Evolutionary conservation across 768 basidiomycete species (phyloP), one percentile per base, ranked within the genome.

Genomic region (Rhodotorula diobovata): DNA sequence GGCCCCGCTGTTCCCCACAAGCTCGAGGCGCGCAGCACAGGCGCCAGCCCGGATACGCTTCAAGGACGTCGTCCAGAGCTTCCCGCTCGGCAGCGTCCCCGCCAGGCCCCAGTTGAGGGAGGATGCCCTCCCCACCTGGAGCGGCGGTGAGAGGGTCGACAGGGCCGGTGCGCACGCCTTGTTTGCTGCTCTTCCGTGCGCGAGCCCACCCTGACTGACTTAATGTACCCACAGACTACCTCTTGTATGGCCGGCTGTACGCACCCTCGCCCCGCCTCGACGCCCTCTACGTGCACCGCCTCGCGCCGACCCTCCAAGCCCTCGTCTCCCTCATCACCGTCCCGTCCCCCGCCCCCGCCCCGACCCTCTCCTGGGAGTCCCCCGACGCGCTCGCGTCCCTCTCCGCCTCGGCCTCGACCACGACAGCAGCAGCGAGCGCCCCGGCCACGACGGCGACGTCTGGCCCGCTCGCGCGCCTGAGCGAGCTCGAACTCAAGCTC

Each of bases 211-310:
- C 21, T 18, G 10, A 18, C n/a, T n/a, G n/a, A n/a, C n/a, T n/a
- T n/a, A n/a, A n/a, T n/a, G n/a, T n/a, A n/a, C n/a, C n/a, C n/a
- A 37, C 74, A 94, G 95, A 97, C 81, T 98, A 93, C 80, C 85
- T 98, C 50, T 83, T 97, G 34, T 97, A 95, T 79, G 95, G 95
- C 25, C 87, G 93, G 8, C 84, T 94, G 51, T 92, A 95, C 80
- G 85, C 96, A 10, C 94, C 95, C 2, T 89, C 90, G 0, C 88
- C 92, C 18, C 84, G 93, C 55, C 83, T 97, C 51, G 93, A 96
- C 76, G 95, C 92, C 0, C 81, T 97, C 30, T 96, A 93, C 73
- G 90, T 92, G 3, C 89, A 88, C 32, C 85, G 93, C 23, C 77
- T 96, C 32, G 84, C 88, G 0, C 84, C 90, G 0, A 93, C 90